These are phyloP conservation scores for Trebouxia gelatinosa DNA, from an alignment of 163 green algal genomes.

Conservation along the genomic window DNA sequence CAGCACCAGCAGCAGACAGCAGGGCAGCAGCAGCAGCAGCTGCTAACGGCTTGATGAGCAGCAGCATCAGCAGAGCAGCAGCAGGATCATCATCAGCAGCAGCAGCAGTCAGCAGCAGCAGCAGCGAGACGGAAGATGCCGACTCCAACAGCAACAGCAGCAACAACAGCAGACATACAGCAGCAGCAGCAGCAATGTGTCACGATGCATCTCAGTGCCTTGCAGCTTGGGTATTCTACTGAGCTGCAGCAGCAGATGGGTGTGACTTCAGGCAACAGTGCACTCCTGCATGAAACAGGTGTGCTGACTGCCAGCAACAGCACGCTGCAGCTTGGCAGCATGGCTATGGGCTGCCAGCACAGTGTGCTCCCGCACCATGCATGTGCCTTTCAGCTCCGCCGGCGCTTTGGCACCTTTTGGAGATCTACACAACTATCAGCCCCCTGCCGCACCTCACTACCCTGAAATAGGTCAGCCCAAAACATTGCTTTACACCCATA, in stretches of 20 bases:
- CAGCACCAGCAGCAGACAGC: too few relatives aligned
- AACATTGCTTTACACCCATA: too few relatives aligned
- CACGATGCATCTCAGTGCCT: neutral
- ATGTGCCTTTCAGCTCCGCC: conserved; percentile 20
- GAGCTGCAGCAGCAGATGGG: neutral
- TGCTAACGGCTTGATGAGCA: too few relatives aligned
- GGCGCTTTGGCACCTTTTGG: conserved; percentile 17
- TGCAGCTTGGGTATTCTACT: neutral
- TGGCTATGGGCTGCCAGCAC: conserved; percentile 27
- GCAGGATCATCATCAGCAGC: too few relatives aligned
- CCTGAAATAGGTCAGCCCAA: conserved; percentile 17
- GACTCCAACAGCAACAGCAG: too few relatives aligned
- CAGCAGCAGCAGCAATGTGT: too few relatives aligned
- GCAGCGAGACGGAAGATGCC: neutral
- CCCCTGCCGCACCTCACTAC: conserved; percentile 1
- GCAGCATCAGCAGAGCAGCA: too few relatives aligned
- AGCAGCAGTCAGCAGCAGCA: too few relatives aligned
- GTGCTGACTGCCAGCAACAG: neutral
- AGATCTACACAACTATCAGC: conserved; percentile 26
- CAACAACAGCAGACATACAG: too few relatives aligned
- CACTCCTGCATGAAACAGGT: neutral
- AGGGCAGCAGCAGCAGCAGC: too few relatives aligned
- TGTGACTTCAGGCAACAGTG: neutral
- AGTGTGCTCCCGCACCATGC: conserved; percentile 20
- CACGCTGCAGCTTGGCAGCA: neutral